phyloP scores from a whole-genome alignment of 176 grass and related monocot genomes.

The Zoysia japonica region DNA sequence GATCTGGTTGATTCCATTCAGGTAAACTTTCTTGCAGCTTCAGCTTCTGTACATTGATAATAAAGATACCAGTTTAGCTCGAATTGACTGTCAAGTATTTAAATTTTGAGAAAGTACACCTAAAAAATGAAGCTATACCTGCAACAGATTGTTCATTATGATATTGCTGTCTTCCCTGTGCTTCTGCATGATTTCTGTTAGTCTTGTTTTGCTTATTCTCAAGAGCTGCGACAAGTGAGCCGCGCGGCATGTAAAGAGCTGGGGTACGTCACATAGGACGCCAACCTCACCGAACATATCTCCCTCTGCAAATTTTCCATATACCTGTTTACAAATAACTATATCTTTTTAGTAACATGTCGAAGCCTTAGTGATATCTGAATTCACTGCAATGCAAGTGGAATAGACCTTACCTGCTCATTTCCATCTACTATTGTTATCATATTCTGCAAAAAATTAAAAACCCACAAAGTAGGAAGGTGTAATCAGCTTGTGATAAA shows the following conservation, averaged over 20 bases:
- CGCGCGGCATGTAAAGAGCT: constrained; percentile 77
- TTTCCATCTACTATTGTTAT: constrained; percentile 47
- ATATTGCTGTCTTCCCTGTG: constrained; percentile 59
- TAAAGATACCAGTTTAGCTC: constrained; percentile 21
- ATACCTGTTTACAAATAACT: constrained; percentile 57
- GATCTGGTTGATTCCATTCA: constrained; percentile 43
- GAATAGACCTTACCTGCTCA: constrained; percentile 45
- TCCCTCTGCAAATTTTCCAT: constrained; percentile 45
- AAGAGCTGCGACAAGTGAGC: constrained; percentile 77
- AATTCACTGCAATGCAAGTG: neutral
- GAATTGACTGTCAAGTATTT: constrained; percentile 8
- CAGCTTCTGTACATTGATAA: constrained; percentile 45
- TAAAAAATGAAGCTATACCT: constrained; percentile 57
- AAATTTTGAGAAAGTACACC: neutral
- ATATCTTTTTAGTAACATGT: constrained; percentile 20
- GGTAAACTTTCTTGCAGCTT: constrained; percentile 46
- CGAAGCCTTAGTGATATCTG: neutral
- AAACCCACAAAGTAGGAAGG: neutral
- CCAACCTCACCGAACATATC: constrained; percentile 78
- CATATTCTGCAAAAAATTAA: constrained; percentile 53
- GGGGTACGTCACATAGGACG: constrained; percentile 53
- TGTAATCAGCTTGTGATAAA: constrained; percentile 32
- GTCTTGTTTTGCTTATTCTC: constrained; percentile 62
- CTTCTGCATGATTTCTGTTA: constrained; percentile 70
- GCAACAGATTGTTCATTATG: constrained; percentile 75